Conservation (phyloP, 768 basidiomycete genomes). For the Pleurotus sapidus region DNA sequence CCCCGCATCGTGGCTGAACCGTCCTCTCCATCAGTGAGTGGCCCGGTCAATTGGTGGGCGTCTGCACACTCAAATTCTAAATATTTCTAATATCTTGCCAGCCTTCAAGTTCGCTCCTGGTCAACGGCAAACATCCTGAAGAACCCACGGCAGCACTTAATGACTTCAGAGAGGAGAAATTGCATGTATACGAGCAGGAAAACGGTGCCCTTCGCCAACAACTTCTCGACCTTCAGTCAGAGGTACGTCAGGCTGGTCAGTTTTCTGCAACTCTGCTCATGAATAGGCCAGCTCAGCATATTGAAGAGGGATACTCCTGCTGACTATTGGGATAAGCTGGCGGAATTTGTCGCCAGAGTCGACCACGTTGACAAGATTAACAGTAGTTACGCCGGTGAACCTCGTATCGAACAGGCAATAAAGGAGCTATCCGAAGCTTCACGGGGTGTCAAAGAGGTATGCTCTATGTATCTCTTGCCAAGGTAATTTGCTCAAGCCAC, state of each 20-base stretch:
- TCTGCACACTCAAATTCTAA: conserved; percentile 40
- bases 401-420: conserved; percentile 9
- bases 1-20: conserved; percentile 43
- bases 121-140: conserved; percentile 31
- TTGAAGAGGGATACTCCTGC: no score
- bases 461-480: conserved; percentile 16
- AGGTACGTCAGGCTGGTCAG: no score
- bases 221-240: no score
- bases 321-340: background rate
- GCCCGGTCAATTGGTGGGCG: conserved; percentile 66
- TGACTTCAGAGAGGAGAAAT: conserved; percentile 39
- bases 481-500: conserved; percentile 10
- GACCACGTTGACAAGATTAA: background rate
- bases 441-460: conserved; percentile 36
- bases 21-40: conserved; percentile 74
- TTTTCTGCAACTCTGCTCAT: no score
- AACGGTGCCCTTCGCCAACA: conserved; percentile 27
- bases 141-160: conserved; percentile 30
- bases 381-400: background rate
- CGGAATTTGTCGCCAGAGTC: background rate
- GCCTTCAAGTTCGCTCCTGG: conserved; percentile 33
- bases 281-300: no score
- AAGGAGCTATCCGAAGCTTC: conserved; percentile 35
- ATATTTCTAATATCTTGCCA: conserved; percentile 44
- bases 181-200: conserved; percentile 47